Base-by-base conservation (phyloP, 1,284 basidiomycete species). In the Ganoderma resinaceum region DNA sequence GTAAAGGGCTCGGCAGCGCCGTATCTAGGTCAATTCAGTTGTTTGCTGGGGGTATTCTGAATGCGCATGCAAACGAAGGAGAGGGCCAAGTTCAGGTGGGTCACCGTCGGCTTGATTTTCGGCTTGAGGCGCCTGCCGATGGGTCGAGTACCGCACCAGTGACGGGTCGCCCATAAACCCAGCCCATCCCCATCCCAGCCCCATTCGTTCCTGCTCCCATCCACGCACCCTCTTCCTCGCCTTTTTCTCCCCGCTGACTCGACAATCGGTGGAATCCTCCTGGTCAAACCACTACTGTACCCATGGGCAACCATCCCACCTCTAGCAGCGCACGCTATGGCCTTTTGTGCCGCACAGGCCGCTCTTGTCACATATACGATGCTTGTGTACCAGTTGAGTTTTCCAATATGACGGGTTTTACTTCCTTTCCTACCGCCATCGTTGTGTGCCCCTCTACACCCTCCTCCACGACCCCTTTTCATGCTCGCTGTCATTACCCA, bases 81-180 rank as follows among this genome's bases (percentile, higher is more conserved):
- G 55, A 33, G 43, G 18, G 9, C n/a, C 43, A 46, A 12, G n/a
- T 46, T 1, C 5, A 26, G 46, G n/a, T 49, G 46, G n/a, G n/a
- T 23, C 12, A 33, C 7, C 8, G 53, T 26, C 49, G 23, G 29
- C 29, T 18, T 46, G 35, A 59, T 59, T 20, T 11, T 37, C 55
- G 35, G 55, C 33, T 35, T 3, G 12, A n/a, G 58, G 37, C 37
- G 58, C 38, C 35, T 40, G 58, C 20, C 29, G 33, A 58, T 33
- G 29, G 31, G 55, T 20, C 11, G 58, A 42, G 58, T 60, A 60
- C 58, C 58, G 58, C 58, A 60, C 58, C 58, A 38, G 58, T 60
- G 58, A 60, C 58, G 12, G 35, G 37, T 58, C 7, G 55, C 33
- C 55, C 58, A 40, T 38, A 60, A 8, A 20, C 37, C 23, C 46